Base-by-base conservation (phyloP, 306 rosid genomes). In the Vicia sativa region DNA sequence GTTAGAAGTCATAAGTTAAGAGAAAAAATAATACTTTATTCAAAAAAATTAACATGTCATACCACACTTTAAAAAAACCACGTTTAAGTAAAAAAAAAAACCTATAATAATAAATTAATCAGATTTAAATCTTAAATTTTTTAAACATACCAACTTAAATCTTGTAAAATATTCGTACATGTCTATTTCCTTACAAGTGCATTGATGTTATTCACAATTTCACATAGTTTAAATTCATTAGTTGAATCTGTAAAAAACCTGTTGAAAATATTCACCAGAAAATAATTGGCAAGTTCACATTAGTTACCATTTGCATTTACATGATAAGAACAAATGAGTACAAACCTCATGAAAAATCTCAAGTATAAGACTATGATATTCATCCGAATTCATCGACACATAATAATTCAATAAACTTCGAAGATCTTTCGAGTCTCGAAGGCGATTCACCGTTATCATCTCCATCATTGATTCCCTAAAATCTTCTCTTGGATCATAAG, bases 281-380 rank as follows among this genome's bases (percentile, higher is more conserved):
- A 68, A 42, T 34, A 48, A 49, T 42, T 12, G 49, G 56, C 39
- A 59, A 23, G 37, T 65, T 59, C 43, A 9, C 64, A 38, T 38
- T 80, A n/a, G 11, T 74, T 54, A 71, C 50, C 77, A 81, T 38
- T 82, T 81, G 11, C 81, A 82, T 87, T 84, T 84, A 82, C 91
- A 74, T 63, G 72, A 70, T 18, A 82, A 72, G 79, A 93, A 93
- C 70, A 93, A 78, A 68, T 73, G 55, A 25, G 84, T 59, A 62
- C 99, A 93, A 74, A 93, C 96, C 77, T 86, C 79, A 62, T 90
- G 95, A 55, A 88, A 93, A 38, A 84, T 88, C 77, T 88, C 87
- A 0, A 90, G 80, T 60, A 93, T 87, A 54, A 79, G 75, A 39
- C 75, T 70, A 58, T 68, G 91, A 26, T 81, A 87, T 37, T 88